Evolutionary conservation across 257 asterid genomes (phyloP).

Genomic region (Vinca minor): DNA sequence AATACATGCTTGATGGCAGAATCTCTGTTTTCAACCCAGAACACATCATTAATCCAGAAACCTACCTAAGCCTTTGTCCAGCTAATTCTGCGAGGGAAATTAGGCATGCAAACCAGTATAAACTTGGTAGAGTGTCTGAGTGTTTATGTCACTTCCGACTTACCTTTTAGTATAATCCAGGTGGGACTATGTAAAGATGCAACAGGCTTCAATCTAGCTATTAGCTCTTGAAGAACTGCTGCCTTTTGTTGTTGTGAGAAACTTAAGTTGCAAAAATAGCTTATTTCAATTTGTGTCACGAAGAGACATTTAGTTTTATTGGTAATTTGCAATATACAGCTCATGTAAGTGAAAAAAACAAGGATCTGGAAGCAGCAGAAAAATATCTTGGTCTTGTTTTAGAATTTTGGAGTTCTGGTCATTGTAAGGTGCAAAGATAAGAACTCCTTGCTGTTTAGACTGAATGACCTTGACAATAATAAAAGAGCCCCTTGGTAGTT

Average conservation of each 20-base stretch:
- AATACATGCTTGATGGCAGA: constrained; percentile 4
- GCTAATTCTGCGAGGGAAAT: neutral
- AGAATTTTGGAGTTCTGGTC: neutral
- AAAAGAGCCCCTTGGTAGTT: neutral
- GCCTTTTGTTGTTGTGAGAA: neutral
- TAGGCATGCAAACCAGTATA: neutral
- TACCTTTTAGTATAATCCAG: neutral
- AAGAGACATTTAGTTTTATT: neutral
- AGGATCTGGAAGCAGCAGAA: neutral
- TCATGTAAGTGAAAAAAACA: neutral
- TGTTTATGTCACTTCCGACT: neutral
- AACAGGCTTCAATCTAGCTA: neutral
- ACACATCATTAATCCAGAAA: neutral
- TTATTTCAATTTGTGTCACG: neutral
- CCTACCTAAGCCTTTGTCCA: neutral
- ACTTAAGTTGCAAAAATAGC: neutral
- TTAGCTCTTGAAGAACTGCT: neutral
- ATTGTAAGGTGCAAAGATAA: neutral
- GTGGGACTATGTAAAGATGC: neutral
- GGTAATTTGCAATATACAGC: neutral
- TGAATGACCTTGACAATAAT: neutral
- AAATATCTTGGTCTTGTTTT: neutral
- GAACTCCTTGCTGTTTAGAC: neutral
- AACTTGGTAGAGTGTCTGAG: neutral
- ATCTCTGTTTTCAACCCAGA: neutral